A percentile compares a stretch with the other conserved stretches of the same genome.
Evolutionary conservation across 495 filamentous ascomycete species (phyloP).

Genomic region (Daldinia decipiens): DNA sequence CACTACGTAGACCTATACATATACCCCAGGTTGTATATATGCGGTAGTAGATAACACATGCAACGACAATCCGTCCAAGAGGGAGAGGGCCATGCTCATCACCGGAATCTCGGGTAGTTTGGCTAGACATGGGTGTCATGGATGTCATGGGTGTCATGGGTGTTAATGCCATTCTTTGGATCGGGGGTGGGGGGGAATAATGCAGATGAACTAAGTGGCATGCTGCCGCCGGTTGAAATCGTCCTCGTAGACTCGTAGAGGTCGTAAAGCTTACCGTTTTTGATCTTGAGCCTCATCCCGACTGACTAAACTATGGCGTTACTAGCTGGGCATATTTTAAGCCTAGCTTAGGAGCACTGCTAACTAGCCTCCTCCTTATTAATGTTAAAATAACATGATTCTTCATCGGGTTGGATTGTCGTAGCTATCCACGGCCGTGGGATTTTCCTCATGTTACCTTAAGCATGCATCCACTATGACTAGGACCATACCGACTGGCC

Average conservation of each 20-base stretch:
- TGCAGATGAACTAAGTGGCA: background rate
- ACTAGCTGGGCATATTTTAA: background rate
- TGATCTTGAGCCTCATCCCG: background rate
- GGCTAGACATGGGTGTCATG: background rate
- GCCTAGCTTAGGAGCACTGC: background rate
- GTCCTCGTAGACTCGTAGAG: background rate
- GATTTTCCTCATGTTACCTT: constrained; percentile 1
- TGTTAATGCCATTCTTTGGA: background rate
- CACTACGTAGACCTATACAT: background rate
- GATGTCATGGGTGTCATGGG: too few relatives aligned
- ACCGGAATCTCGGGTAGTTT: background rate
- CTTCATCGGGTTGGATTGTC: background rate
- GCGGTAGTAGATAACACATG: background rate
- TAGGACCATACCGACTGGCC: background rate
- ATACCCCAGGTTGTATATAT: background rate
- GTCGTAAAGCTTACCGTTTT: background rate
- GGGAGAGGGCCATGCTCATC: background rate
- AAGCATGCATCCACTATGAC: background rate
- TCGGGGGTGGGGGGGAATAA: too few relatives aligned
- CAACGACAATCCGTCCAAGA: background rate
- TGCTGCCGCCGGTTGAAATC: background rate
- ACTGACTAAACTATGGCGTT: background rate
- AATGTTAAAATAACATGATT: background rate
- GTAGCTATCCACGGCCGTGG: background rate
- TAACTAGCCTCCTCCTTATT: background rate